These are phyloP conservation scores for Hypoxylon fuscum DNA, from an alignment of 495 filamentous ascomycete species.

Conservation along the genomic window DNA sequence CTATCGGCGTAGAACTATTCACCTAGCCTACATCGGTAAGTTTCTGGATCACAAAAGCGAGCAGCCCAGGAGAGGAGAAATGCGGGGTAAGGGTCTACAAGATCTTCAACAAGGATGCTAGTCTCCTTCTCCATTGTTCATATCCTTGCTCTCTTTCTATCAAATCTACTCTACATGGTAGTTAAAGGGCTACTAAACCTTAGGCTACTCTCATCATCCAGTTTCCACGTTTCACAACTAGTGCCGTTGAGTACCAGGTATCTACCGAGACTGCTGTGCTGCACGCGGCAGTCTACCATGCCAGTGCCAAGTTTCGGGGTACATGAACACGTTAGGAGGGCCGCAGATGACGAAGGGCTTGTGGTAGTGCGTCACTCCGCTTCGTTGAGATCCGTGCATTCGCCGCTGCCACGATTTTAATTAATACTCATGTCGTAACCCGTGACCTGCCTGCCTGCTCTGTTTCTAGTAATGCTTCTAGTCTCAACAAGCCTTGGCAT, in stretches of 20 bases:
- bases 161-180: not conserved
- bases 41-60: too few relatives aligned
- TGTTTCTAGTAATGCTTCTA: not conserved
- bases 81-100: conserved; percentile 37
- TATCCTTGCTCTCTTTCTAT: conserved; percentile 11
- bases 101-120: conserved; percentile 34
- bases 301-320: conserved; percentile 22
- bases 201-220: conserved; percentile 6
- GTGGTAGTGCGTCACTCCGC: not conserved
- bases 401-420: conserved; percentile 27
- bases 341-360: conserved; percentile 6
- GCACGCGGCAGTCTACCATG: conserved; percentile 30
- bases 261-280: conserved; percentile 35
- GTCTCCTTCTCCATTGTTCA: conserved; percentile 23
- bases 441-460: conserved; percentile 20
- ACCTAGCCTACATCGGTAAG: too few relatives aligned
- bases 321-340: conserved; percentile 5
- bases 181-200: conserved; percentile 12
- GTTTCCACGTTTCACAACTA: conserved; percentile 11
- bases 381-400: too few relatives aligned
- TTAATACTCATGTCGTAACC: conserved; percentile 21
- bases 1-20: too few relatives aligned
- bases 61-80: conserved; percentile 27
- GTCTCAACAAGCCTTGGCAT: conserved; percentile 12
- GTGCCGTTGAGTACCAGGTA: conserved; percentile 13